Percentiles rank a stretch among this genome's conserved stretches.
phyloP scores from a whole-genome alignment of 192 early-diverging fungal genomes.

The Backusella tuberculispora region DNA sequence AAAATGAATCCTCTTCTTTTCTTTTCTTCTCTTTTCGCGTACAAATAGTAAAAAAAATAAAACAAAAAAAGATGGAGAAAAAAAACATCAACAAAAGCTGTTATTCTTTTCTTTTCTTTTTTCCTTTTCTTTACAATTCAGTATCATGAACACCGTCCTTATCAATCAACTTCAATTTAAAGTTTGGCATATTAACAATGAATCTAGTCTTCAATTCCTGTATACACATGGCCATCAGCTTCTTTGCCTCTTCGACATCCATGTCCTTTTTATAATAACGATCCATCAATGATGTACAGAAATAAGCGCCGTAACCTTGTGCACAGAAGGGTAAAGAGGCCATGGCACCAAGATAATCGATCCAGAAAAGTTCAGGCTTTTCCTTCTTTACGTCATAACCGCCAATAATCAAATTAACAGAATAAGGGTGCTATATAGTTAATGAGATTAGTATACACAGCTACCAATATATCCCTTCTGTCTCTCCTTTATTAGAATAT shows the following conservation, averaged over 20 bases:
- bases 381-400: constrained; percentile 80
- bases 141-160: constrained; percentile 82
- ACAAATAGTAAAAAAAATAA: background rate
- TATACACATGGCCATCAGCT: constrained; percentile 84
- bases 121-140: constrained; percentile 47
- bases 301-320: constrained; percentile 94
- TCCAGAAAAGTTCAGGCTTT: constrained; percentile 83
- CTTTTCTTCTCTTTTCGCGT: background rate
- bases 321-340: constrained; percentile 83
- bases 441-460: background rate
- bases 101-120: background rate
- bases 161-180: constrained; percentile 84
- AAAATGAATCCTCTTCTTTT: background rate
- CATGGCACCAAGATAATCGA: constrained; percentile 86
- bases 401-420: constrained; percentile 87
- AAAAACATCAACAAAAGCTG: background rate
- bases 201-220: constrained; percentile 83
- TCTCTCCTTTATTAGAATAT: background rate
- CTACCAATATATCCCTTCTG: background rate
- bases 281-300: constrained; percentile 90
- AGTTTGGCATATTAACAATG: constrained; percentile 83
- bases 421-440: constrained; percentile 73
- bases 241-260: constrained; percentile 81
- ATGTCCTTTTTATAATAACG: constrained; percentile 85
- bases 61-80: background rate